These are phyloP conservation scores for Candida ipomoeae DNA, from an alignment of 805 yeast species.

Conservation along the genomic window DNA sequence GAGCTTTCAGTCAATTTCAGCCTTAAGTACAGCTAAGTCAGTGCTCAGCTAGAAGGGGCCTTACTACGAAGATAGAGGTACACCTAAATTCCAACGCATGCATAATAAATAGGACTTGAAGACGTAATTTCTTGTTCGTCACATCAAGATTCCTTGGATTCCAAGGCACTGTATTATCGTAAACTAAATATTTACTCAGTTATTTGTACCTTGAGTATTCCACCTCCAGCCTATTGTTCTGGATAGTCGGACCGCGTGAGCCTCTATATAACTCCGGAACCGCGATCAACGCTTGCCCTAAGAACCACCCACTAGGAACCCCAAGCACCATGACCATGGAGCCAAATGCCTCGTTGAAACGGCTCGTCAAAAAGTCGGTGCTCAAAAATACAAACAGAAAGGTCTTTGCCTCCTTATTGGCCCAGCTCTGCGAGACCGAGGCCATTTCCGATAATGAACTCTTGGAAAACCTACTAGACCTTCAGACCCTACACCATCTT, in stretches of 20 bases:
- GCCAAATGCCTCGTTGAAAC: slow-evolving; percentile 6
- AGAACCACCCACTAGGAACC: neutral
- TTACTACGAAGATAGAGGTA: neutral
- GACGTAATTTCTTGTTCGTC: too few relatives aligned
- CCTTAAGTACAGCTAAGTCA: neutral
- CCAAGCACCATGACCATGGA: slow-evolving; percentile 6
- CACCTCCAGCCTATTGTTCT: too few relatives aligned
- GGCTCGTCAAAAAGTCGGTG: slow-evolving; percentile 21
- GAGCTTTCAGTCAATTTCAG: too few relatives aligned
- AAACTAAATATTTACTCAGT: too few relatives aligned
- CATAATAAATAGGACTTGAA: too few relatives aligned
- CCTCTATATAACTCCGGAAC: neutral
- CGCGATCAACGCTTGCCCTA: neutral
- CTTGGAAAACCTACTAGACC: slow-evolving; percentile 23
- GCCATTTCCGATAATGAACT: slow-evolving; percentile 24
- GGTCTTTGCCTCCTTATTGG: slow-evolving; percentile 25
- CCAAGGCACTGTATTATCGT: too few relatives aligned
- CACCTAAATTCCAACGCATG: too few relatives aligned
- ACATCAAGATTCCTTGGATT: too few relatives aligned
- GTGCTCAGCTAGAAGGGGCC: neutral
- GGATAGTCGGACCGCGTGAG: neutral
- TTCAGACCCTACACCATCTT: slow-evolving; percentile 2
- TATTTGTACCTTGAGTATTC: too few relatives aligned
- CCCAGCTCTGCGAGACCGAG: slow-evolving; percentile 23
- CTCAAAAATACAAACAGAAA: slow-evolving; percentile 20